phyloP scores from a whole-genome alignment of 176 grass and related monocot species.

The Typha latifolia region DNA sequence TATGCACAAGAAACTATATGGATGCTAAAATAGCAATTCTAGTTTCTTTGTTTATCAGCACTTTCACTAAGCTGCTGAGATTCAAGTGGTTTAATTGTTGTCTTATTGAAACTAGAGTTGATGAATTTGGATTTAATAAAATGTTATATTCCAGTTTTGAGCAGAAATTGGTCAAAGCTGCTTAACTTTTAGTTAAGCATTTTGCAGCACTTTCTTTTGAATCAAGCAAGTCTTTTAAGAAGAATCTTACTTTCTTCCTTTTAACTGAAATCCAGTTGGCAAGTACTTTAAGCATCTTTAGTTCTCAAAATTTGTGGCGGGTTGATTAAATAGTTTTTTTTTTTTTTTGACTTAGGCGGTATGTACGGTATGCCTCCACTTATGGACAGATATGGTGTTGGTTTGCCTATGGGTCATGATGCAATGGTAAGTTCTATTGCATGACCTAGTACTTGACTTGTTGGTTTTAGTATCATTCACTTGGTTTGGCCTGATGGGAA shows the following conservation, averaged over 20 bases:
- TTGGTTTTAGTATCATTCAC: slow-evolving; percentile 3
- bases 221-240: background rate
- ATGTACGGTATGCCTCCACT: slow-evolving; percentile 62
- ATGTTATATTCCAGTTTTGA: background rate
- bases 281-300: background rate
- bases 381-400: slow-evolving; percentile 60
- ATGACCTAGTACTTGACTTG: background rate
- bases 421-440: slow-evolving; percentile 41
- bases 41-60: too few relatives aligned
- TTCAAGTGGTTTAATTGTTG: too few relatives aligned
- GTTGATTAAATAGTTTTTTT: slow-evolving; percentile 5
- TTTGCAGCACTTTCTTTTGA: background rate
- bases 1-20: background rate
- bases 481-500: background rate
- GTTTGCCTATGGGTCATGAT: slow-evolving; percentile 38
- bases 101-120: too few relatives aligned
- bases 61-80: too few relatives aligned
- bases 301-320: background rate
- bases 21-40: too few relatives aligned
- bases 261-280: background rate
- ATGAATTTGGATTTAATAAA: background rate
- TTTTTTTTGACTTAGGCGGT: slow-evolving; percentile 42
- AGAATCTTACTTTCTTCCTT: background rate
- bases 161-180: background rate
- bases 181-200: background rate